phyloP scores from a whole-genome alignment of 129 eudicot species.

The Flaveria sonorensis region DNA sequence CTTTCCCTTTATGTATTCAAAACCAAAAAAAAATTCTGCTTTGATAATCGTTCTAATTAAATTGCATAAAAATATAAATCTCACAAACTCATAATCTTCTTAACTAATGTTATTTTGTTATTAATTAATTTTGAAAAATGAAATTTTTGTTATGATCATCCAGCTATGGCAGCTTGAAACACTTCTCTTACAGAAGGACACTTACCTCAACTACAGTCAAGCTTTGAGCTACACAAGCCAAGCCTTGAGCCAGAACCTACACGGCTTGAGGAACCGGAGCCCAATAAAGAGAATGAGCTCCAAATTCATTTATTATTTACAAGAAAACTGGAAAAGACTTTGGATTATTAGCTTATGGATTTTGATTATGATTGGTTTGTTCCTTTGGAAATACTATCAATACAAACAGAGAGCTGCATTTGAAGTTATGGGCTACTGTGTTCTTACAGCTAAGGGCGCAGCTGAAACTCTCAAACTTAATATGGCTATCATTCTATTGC shows the following conservation, averaged over 20 bases:
- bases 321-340: conserved; percentile 89
- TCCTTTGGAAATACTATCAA: conserved; percentile 81
- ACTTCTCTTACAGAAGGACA: conserved; percentile 90
- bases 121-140: not conserved
- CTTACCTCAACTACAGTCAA: conserved; percentile 94
- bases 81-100: not conserved
- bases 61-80: not conserved
- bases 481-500: conserved; percentile 89
- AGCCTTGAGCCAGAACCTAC: conserved; percentile 91
- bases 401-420: conserved; percentile 77
- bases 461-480: conserved; percentile 93
- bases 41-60: not conserved
- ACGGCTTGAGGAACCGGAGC: conserved; percentile 65
- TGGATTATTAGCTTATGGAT: conserved; percentile 84
- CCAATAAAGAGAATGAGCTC: conserved; percentile 62
- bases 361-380: conserved; percentile 72
- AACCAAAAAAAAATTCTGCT: not conserved
- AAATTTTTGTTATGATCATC: conserved; percentile 27
- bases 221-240: conserved; percentile 99
- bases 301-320: conserved; percentile 57
- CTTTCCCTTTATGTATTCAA: not conserved
- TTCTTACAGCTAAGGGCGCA: conserved; percentile 93
- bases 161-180: conserved; percentile 99
- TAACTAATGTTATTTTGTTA: not conserved
- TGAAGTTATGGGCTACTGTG: conserved; percentile 91